These are phyloP conservation scores for Hyparrhenia diplandra DNA, from an alignment of 176 grass and related monocot species.

Conservation along the genomic window DNA sequence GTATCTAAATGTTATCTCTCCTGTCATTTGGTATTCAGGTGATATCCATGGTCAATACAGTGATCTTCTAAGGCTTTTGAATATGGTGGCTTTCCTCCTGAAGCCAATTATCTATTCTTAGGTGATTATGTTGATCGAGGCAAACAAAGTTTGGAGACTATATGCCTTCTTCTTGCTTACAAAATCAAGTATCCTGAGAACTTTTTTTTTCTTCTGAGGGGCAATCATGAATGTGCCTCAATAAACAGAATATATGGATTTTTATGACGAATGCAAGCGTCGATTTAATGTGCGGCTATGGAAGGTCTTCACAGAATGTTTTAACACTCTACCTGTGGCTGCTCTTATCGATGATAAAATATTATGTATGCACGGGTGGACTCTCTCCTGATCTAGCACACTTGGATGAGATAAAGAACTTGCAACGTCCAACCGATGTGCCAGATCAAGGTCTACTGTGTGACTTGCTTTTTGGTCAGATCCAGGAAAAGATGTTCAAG, in stretches of 20 bases:
- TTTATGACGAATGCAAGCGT: constrained; percentile 94
- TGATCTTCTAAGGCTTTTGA: constrained; percentile 84
- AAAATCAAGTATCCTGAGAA: constrained; percentile 96
- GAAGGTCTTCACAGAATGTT: constrained; percentile 91
- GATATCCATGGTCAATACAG: constrained; percentile 96
- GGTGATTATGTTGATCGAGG: constrained; percentile 95
- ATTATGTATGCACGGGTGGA: constrained; percentile 95
- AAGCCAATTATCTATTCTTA: constrained; percentile 83
- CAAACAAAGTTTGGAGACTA: constrained; percentile 94
- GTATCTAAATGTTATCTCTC: neutral
- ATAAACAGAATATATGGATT: constrained; percentile 99
- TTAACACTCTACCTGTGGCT: constrained; percentile 90
- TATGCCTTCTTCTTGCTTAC: constrained; percentile 86
- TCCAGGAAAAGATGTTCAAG: constrained; percentile 73
- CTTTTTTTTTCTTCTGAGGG: constrained; percentile 88
- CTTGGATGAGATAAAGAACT: constrained; percentile 69
- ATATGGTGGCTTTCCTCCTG: constrained; percentile 75
- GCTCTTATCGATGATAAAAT: constrained; percentile 96
- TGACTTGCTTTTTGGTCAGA: constrained; percentile 90
- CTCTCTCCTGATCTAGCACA: constrained; percentile 75
- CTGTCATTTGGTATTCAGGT: constrained; percentile 43
- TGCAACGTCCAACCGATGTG: constrained; percentile 68
- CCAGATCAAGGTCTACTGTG: constrained; percentile 79
- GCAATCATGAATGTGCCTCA: constrained; percentile 97
- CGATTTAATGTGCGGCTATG: constrained; percentile 85